Base-by-base conservation (phyloP, 2,329 filamentous ascomycete species). In the Neonectria sp. region DNA sequence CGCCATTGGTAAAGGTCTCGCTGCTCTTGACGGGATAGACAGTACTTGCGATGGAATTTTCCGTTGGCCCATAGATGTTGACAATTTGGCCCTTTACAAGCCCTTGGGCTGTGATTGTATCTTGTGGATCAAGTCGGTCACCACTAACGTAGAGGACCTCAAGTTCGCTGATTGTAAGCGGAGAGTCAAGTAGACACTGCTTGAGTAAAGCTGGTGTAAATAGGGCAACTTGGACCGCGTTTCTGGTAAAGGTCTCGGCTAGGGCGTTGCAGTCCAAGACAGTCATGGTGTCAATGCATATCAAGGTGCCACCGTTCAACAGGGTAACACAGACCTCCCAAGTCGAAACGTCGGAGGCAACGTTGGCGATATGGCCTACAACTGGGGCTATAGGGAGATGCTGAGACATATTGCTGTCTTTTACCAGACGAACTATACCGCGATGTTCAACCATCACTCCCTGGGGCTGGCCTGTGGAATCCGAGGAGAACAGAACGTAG, bases 141-240 rank as follows among this genome's bases (percentile, higher is more conserved):
- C 72, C 75, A 5, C 63, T 73, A 8, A 71, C 55, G 12, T 52
- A 61, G 1, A 75, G 55, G 13, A 53, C 6, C 1, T 68, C 25
- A 1, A 75, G 43, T 1, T 31, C 31, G n/a, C 45, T 4, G 24
- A 67, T 37, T 31, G 57, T 35, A 3, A 6, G 24, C 3, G 73
- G 69, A 13, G 29, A 60, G 6, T 68, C 52, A 8, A 55, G n/a
- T 1, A 75, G 55, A 46, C 60, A 70, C 29, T 74, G 71, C 25
- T 73, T 75, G 13, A 75, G 56, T 2, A 72, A 27, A 2, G 70
- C 61, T 2, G 73, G 62, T 2, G 73, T 70, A 31, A 74, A 61
- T 25, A 46, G 9, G 45, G 45, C 45, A 25, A 46, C 45, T 25
- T 46, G 45, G 45, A 46, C 45, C 15, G 45, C 45, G 12, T 46